Percentiles rank a stretch among this genome's conserved stretches.
Conservation (phyloP, 352 stramenopile species). For the Globisporangium viniferum region DNA sequence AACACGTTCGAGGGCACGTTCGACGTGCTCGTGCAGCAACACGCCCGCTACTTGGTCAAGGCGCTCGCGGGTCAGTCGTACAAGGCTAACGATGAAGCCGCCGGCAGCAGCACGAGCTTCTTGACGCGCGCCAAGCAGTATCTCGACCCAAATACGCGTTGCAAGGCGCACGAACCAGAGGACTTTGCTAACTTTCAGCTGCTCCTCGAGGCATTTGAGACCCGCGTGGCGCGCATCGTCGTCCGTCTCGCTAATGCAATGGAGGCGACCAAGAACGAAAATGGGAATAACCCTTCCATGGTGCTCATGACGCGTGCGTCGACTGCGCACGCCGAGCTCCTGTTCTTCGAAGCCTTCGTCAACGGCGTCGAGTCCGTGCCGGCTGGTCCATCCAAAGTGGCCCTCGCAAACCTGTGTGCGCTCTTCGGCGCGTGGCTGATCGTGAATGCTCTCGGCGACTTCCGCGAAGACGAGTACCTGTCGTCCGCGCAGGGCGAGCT, state of each 20-base stretch:
- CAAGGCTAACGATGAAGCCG: not conserved
- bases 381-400: conserved; percentile 12
- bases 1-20: conserved; percentile 69
- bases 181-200: conserved; percentile 27
- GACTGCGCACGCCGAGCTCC: conserved; percentile 28
- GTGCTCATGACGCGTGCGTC: conserved; percentile 40
- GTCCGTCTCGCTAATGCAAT: conserved; percentile 5
- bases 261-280: conserved; percentile 13
- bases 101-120: not conserved
- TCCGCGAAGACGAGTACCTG: conserved; percentile 43
- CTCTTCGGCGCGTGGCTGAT: conserved; percentile 34
- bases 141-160: conserved; percentile 14
- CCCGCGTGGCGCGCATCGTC: conserved; percentile 22
- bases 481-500: conserved; percentile 27
- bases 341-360: conserved; percentile 28
- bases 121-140: conserved; percentile 1
- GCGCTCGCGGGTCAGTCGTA: not conserved
- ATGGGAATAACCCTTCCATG: conserved; percentile 30
- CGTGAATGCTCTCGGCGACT: conserved; percentile 30
- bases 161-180: conserved; percentile 12
- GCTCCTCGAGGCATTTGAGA: conserved; percentile 27
- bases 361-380: conserved; percentile 22
- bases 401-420: conserved; percentile 22
- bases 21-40: conserved; percentile 69
- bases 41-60: conserved; percentile 61